Percentiles rank a stretch among this genome's conserved stretches.
These are phyloP conservation scores for Sistotremastrum niveocremeum DNA, from an alignment of 768 basidiomycete species.

Conservation along the genomic window DNA sequence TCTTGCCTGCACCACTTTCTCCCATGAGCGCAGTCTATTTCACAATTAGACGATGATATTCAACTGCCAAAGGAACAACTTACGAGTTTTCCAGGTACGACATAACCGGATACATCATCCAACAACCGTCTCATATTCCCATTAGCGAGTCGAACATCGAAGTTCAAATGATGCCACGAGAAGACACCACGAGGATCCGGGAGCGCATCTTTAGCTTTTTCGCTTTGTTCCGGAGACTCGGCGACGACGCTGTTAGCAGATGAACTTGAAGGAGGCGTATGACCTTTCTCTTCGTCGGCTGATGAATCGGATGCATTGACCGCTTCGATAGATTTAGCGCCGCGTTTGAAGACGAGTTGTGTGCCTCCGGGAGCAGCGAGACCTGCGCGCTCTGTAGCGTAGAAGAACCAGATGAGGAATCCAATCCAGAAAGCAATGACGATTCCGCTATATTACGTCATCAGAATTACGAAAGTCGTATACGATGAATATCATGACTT, in stretches of 20 bases:
- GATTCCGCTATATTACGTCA: constrained; percentile 32
- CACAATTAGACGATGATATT: constrained; percentile 14
- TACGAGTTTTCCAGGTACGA: constrained; percentile 63
- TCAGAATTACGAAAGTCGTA: neutral
- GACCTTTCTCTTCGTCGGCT: constrained; percentile 17
- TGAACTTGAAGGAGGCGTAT: neutral
- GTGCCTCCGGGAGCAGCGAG: constrained; percentile 20
- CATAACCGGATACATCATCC: constrained; percentile 66
- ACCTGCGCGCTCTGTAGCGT: constrained; percentile 45
- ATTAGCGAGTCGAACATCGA: constrained; percentile 42
- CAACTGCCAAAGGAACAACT: constrained; percentile 17
- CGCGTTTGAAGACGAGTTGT: constrained; percentile 56
- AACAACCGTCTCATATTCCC: constrained; percentile 35
- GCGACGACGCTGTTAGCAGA: neutral
- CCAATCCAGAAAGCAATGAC: constrained; percentile 46
- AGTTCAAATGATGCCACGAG: constrained; percentile 65
- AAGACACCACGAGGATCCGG: constrained; percentile 34
- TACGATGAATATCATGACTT: constrained; percentile 6
- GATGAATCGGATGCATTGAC: neutral
- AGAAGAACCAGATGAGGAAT: constrained; percentile 42
- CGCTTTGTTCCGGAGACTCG: constrained; percentile 12
- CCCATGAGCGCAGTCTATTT: constrained; percentile 58
- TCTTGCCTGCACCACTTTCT: constrained; percentile 48
- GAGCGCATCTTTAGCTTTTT: constrained; percentile 18
- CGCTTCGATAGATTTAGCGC: constrained; percentile 19